phyloP scores from a whole-genome alignment of 345 rosid genomes.

The Dovyalis caffra region DNA sequence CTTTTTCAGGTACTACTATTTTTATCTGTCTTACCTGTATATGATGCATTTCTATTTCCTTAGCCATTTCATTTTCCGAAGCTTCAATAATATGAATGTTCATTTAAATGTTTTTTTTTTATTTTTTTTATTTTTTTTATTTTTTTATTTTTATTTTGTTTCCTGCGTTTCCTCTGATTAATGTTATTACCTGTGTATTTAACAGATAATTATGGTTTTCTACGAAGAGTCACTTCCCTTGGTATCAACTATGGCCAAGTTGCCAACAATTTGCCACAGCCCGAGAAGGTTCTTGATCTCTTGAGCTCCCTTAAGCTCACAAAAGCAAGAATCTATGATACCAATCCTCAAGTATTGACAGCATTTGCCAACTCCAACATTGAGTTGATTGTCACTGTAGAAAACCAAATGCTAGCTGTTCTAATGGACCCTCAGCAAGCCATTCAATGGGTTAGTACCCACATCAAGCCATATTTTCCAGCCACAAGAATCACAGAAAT shows the following conservation, averaged over 20 bases:
- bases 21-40: neutral
- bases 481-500: conserved; percentile 30
- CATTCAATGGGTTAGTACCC: conserved; percentile 20
- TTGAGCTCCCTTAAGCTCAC: conserved; percentile 57
- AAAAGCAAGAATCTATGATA: conserved; percentile 81
- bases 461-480: conserved; percentile 28
- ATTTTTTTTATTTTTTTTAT: neutral
- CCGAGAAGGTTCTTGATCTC: conserved; percentile 66
- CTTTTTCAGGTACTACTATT: conserved; percentile 43
- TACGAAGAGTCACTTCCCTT: conserved; percentile 49
- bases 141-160: neutral
- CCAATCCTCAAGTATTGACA: conserved; percentile 69
- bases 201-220: conserved; percentile 41
- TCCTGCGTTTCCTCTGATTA: neutral
- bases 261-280: conserved; percentile 70
- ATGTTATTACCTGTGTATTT: neutral
- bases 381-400: conserved; percentile 77
- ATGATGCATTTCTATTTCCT: neutral
- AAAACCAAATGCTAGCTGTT: conserved; percentile 60
- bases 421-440: conserved; percentile 24
- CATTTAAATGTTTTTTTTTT: neutral
- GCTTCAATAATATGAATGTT: neutral
- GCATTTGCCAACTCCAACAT: conserved; percentile 72
- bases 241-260: conserved; percentile 97
- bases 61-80: neutral